Conservation (phyloP, 1,284 basidiomycete genomes). For the Heterobasidion irregulare region DNA sequence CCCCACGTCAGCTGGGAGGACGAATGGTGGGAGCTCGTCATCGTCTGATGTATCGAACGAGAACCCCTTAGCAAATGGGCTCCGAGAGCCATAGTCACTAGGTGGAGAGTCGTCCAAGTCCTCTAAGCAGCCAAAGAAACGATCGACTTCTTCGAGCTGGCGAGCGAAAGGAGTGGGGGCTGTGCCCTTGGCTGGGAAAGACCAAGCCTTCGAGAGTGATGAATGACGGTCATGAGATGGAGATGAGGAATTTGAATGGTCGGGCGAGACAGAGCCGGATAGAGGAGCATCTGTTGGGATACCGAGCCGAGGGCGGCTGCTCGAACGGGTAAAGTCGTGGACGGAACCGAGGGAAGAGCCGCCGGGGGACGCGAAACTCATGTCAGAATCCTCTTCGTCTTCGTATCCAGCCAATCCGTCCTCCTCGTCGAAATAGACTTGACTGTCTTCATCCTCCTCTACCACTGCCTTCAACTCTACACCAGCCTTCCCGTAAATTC, state of each 20-base stretch:
- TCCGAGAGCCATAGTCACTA: constrained; percentile 27
- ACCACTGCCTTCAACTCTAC: constrained; percentile 46
- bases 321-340: constrained; percentile 34
- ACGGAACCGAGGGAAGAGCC: constrained; percentile 53
- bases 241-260: constrained; percentile 13
- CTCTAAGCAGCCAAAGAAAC: constrained; percentile 68
- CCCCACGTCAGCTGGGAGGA: constrained; percentile 42
- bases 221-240: constrained; percentile 23
- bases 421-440: constrained; percentile 33
- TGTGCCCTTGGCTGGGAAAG: constrained; percentile 44
- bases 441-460: constrained; percentile 39
- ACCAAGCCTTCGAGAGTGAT: constrained; percentile 62
- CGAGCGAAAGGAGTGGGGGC: constrained; percentile 15
- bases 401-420: constrained; percentile 58
- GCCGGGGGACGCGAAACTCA: constrained; percentile 37
- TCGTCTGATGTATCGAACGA: constrained; percentile 44
- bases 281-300: constrained; percentile 14
- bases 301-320: constrained; percentile 20
- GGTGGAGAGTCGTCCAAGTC: constrained; percentile 46
- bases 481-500: constrained; percentile 24
- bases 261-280: constrained; percentile 15
- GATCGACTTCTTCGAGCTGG: constrained; percentile 42
- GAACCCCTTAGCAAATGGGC: constrained; percentile 36
- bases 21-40: constrained; percentile 38
- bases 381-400: constrained; percentile 55